These are phyloP conservation scores for Mycena vulgaris DNA, from an alignment of 768 basidiomycete genomes.

Conservation along the genomic window DNA sequence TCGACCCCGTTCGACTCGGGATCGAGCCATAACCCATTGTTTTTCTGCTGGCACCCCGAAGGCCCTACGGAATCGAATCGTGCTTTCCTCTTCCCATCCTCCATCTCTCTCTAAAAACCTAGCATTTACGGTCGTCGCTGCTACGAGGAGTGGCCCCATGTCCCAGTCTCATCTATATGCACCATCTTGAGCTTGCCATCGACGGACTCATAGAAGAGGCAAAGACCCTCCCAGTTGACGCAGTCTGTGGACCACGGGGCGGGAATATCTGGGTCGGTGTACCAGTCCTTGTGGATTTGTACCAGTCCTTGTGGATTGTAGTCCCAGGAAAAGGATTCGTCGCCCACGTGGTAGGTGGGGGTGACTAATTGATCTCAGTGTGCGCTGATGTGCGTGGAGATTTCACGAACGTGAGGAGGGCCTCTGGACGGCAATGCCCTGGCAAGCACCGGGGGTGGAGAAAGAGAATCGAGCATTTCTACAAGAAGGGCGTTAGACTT, in stretches of 20 bases:
- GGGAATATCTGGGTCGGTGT: no score
- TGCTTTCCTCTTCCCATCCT: no score
- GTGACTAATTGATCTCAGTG: not conserved
- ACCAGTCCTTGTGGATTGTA: not conserved
- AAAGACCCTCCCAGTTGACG: slow-evolving; percentile 4
- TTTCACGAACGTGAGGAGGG: not conserved
- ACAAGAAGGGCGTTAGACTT: not conserved
- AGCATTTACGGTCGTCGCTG: no score
- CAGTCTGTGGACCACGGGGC: slow-evolving; percentile 8
- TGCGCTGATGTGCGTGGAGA: not conserved
- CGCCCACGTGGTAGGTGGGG: not conserved
- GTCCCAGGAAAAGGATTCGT: not conserved
- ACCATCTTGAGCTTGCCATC: slow-evolving; percentile 1
- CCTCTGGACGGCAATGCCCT: not conserved
- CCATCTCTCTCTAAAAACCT: no score
- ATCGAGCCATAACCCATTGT: no score
- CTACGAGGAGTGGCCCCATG: no score
- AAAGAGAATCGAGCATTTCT: not conserved
- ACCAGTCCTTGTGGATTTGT: no score
- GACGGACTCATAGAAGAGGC: slow-evolving; percentile 5
- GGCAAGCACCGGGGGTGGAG: not conserved
- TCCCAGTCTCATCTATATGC: no score
- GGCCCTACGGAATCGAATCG: no score
- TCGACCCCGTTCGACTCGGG: no score
- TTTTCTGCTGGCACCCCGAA: no score